Evolutionary conservation across 139 green algal species (phyloP), one percentile per base, ranked within the genome.

Genomic region (Chlorella sp.): DNA sequence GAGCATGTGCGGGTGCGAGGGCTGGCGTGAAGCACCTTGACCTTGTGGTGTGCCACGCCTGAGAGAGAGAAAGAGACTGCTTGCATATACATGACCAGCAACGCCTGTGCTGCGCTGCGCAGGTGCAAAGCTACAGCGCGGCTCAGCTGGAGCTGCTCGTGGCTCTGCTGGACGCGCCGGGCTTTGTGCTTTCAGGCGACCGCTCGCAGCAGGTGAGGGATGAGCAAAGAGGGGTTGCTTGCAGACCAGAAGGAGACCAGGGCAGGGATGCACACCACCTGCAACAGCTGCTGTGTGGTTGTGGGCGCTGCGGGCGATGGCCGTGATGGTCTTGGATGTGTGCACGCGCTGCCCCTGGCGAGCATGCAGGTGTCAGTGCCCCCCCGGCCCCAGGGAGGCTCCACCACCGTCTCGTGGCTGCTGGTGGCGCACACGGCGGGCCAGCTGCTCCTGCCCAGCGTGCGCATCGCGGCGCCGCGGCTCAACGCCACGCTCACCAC

Each of bases 51-150:
- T n/a, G n/a, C n/a, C n/a, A n/a, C n/a, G n/a, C n/a, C n/a, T n/a
- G n/a, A n/a, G n/a, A n/a, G n/a, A n/a, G n/a, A n/a, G n/a, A n/a
- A n/a, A n/a, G n/a, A n/a, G n/a, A n/a, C n/a, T n/a, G n/a, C n/a
- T n/a, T n/a, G n/a, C n/a, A n/a, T n/a, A n/a, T n/a, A n/a, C n/a
- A n/a, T n/a, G n/a, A n/a, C n/a, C n/a, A n/a, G n/a, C n/a, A n/a
- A n/a, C n/a, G n/a, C n/a, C n/a, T n/a, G n/a, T n/a, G n/a, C n/a
- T n/a, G n/a, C n/a, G n/a, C n/a, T n/a, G n/a, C 62, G 79, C 75
- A 87, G 82, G 31, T 88, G 26, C 74, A 76, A 29, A 85, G 80
- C 70, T 76, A 74, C 22, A 66, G 73, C 5, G 22, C 24, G 24
- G 20, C 49, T 22, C 67, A 76, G 1, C 65, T 77, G 59, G 82